These are phyloP conservation scores for Epichloe gansuensis DNA, from an alignment of 2,329 filamentous ascomycete genomes.

Conservation along the genomic window DNA sequence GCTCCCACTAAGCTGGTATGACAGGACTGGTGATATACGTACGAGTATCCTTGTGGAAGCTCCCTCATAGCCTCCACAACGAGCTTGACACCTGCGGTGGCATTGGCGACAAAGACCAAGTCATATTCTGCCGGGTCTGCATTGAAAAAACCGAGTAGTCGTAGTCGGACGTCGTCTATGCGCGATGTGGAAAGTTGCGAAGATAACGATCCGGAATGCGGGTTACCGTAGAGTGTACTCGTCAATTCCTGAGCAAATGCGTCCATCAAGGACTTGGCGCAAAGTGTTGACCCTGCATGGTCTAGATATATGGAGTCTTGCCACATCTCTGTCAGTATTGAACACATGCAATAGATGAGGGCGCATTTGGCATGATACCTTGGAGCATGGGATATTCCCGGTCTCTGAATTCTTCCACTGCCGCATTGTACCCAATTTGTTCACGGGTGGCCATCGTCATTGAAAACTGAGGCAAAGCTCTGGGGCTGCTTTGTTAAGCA, in stretches of 20 bases:
- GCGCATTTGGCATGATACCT: slow-evolving; percentile 28
- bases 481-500: neutral
- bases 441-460: neutral
- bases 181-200: slow-evolving; percentile 64
- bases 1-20: slow-evolving; percentile 83
- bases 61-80: slow-evolving; percentile 67
- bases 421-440: slow-evolving; percentile 36
- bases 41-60: slow-evolving; percentile 58
- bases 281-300: slow-evolving; percentile 85
- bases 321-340: neutral
- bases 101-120: slow-evolving; percentile 82
- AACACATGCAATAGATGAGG: too few species aligned
- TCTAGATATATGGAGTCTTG: slow-evolving; percentile 72
- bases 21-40: slow-evolving; percentile 69
- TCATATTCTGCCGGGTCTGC: slow-evolving; percentile 75
- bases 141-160: slow-evolving; percentile 62
- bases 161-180: slow-evolving; percentile 63
- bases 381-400: slow-evolving; percentile 57
- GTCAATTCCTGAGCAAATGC: slow-evolving; percentile 69
- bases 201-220: slow-evolving; percentile 72
- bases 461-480: neutral
- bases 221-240: slow-evolving; percentile 72
- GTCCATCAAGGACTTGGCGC: slow-evolving; percentile 69
- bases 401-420: slow-evolving; percentile 44
- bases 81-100: slow-evolving; percentile 81